These are phyloP conservation scores for Pyrenochaeta sp. DNA, from an alignment of 2,329 filamentous ascomycete genomes.

Conservation along the genomic window DNA sequence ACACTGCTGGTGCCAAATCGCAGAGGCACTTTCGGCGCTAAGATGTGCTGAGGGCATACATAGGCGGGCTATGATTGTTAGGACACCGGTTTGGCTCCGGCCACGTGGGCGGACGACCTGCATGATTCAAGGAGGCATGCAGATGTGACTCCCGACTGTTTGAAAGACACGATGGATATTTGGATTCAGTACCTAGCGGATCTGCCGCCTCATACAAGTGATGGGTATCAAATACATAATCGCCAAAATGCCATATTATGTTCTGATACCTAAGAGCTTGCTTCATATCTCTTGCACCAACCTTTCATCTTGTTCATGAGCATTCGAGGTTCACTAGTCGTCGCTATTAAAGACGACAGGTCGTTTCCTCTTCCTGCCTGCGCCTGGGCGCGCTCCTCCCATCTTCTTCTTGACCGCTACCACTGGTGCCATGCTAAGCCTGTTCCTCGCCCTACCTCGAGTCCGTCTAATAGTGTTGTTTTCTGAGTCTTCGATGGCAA, in stretches of 20 bases:
- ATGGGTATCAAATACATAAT: too few relatives aligned
- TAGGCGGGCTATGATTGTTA: neutral
- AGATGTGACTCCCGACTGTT: too few relatives aligned
- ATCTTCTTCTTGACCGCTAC: slow-evolving; percentile 10
- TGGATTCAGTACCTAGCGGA: too few relatives aligned
- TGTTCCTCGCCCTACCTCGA: neutral
- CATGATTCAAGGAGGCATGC: too few relatives aligned
- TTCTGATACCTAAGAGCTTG: too few relatives aligned
- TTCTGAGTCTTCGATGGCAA: neutral
- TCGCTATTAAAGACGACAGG: slow-evolving; percentile 20
- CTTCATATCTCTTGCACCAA: too few relatives aligned
- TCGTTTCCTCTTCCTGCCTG: slow-evolving; percentile 24
- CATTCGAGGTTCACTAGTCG: slow-evolving; percentile 13
- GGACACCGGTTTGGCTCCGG: too few relatives aligned
- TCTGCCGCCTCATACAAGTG: too few relatives aligned
- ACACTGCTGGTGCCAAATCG: neutral
- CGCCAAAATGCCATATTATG: too few relatives aligned
- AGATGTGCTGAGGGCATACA: neutral
- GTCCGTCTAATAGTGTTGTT: neutral
- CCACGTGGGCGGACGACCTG: too few relatives aligned
- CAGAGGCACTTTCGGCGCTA: neutral
- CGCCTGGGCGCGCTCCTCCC: slow-evolving; percentile 13
- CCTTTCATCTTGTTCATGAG: neutral
- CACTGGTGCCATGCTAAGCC: slow-evolving; percentile 3
- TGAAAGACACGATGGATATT: too few relatives aligned